A percentile compares a stretch with the other conserved stretches of the same genome.
phyloP scores from a whole-genome alignment of 306 rosid genomes.

The Prunus persica region Prunus_persica_NCBIv2 NC_034016.1:15895501-15896000 shows the following conservation, averaged over 20 bases:
- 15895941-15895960: constrained; percentile 6
- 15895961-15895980: constrained; percentile 13
- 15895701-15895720: not conserved
- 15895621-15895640: not conserved
- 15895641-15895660: not conserved
- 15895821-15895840: constrained; percentile 79
- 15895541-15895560: not conserved
- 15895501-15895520: not conserved
- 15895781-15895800: not conserved
- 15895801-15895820: constrained; percentile 66
- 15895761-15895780: not conserved
- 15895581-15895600: not conserved
- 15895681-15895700: not conserved
- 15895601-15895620: not conserved
- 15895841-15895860: constrained; percentile 79
- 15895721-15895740: not conserved
- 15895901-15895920: not conserved
- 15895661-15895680: not conserved
- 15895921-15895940: constrained; percentile 20
- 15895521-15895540: not conserved
- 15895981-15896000: constrained; percentile 1
- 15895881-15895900: not conserved
- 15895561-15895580: not conserved
- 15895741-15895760: not conserved
- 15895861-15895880: constrained; percentile 84